A percentile compares a stretch with the other conserved stretches of the same genome.
phyloP scores from a whole-genome alignment of 2,329 filamentous ascomycete genomes.

The Pseudogymnoascus sp. region DNA sequence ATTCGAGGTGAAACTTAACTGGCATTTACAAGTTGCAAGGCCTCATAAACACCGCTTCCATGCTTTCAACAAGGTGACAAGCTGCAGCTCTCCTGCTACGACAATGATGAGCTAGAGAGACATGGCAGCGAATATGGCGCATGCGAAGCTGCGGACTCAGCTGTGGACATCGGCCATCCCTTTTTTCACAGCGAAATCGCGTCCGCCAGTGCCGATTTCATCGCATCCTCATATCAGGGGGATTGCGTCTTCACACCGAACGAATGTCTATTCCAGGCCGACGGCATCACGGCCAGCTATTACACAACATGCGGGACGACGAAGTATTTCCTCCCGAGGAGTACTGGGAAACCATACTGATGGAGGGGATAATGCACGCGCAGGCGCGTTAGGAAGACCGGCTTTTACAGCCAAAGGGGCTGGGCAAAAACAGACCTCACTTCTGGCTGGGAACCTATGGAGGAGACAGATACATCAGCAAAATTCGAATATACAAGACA shows the following conservation, averaged over 20 bases:
- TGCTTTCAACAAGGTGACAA: conserved; percentile 6
- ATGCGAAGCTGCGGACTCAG: not conserved
- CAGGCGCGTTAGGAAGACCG: not conserved
- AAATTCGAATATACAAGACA: not conserved
- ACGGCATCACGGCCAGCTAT: not conserved
- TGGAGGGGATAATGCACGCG: not conserved
- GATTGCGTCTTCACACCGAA: conserved; percentile 1
- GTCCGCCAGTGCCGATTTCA: not conserved
- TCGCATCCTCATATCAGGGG: not conserved
- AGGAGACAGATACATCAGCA: not conserved
- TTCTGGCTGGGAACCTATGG: not conserved
- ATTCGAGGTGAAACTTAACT: conserved; percentile 4
- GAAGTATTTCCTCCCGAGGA: not conserved
- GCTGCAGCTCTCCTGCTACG: not conserved
- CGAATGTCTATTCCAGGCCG: not conserved
- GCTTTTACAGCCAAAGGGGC: not conserved
- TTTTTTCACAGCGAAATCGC: not conserved
- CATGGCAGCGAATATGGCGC: not conserved
- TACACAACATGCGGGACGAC: not conserved
- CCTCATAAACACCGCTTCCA: not conserved
- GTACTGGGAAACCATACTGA: not conserved
- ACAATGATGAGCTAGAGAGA: conserved; percentile 2
- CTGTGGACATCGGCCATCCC: not conserved
- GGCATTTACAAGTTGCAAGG: not conserved
- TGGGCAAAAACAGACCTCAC: not conserved